Evolutionary conservation across 2,329 filamentous ascomycete genomes (phyloP), one percentile per base, ranked within the genome.

Genomic region (Botrytis aclada): DNA sequence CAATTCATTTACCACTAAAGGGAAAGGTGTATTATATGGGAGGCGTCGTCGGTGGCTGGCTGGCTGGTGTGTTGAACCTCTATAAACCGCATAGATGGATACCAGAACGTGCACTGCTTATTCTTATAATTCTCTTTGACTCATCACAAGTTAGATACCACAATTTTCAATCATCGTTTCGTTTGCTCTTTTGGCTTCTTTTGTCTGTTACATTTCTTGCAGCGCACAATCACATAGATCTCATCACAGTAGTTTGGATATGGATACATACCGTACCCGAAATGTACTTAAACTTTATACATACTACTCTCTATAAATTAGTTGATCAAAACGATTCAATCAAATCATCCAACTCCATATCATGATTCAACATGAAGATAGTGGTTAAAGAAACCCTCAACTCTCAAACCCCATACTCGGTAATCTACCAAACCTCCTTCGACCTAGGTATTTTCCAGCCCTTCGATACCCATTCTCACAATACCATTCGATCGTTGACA

Each of bases 1-100:
- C 8, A 54, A 22, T 66, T 54, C 64, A 20, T 37, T 54, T 66
- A 54, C 37, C 25, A 54, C 29, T 37, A 51, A 56, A 32, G 4
- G 47, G 37, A n/a, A 43, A 41, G 22, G 47, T 69, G 65, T 69
- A 69, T 69, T 41, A 56, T 56, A 69, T 69, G 47, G 65, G 37
- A 69, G 37, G 34, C 20, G 29, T 25, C 39, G 25, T 25, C n/a
- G 61, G 9, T 45, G 39, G 18, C 39, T 32, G 39, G 18, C 39
- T 32, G 39, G 25, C n/a, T 41, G 16, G n/a, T 56, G n/a, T 56
- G 51, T 56, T 32, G 65, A 41, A 47, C 47, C 29, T 56, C 37
- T 69, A 41, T 32, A 47, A 22, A 69, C 12, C 29, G 25, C 47
- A 56, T 56, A 39, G 34, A 69, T 69, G 37, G 65, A 43, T 69